Percentiles rank a stretch among this genome's conserved stretches.
phyloP scores from a whole-genome alignment of 805 yeast genomes.

The Suhomyces pyralidae region DNA sequence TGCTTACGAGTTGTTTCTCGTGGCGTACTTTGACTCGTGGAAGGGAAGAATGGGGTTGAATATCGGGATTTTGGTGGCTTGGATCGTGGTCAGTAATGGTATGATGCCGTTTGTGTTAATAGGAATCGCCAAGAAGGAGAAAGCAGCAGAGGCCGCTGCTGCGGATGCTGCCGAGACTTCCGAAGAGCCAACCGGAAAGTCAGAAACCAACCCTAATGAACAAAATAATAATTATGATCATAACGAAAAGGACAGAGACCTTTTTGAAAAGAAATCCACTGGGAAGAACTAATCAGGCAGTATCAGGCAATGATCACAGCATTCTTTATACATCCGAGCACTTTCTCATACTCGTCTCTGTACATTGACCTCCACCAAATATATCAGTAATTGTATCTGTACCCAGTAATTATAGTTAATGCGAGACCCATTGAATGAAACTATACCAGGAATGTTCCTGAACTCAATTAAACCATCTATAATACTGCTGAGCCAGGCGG shows the following conservation, averaged over 20 bases:
- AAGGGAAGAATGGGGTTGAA: constrained; percentile 34
- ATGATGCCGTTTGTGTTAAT: constrained; percentile 27
- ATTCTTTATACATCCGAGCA: neutral
- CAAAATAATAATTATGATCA: neutral
- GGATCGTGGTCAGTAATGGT: constrained; percentile 28
- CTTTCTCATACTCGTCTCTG: neutral
- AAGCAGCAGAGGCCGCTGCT: constrained; percentile 9
- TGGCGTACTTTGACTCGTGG: constrained; percentile 31
- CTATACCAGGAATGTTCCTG: too few species aligned
- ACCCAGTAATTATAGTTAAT: too few species aligned
- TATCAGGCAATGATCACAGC: too few species aligned
- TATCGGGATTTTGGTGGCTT: constrained; percentile 29
- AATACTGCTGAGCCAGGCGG: too few species aligned
- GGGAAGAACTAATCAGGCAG: neutral
- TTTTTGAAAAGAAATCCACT: too few species aligned
- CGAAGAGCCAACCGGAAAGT: too few species aligned
- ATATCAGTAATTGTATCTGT: too few species aligned
- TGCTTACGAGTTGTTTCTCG: constrained; percentile 29
- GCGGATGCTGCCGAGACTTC: neutral
- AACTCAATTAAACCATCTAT: too few species aligned
- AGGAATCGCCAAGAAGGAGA: constrained; percentile 8
- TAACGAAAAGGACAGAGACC: neutral
- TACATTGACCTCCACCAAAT: neutral
- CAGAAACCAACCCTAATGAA: neutral
- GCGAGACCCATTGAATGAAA: too few species aligned